phyloP scores from a whole-genome alignment of 2,329 filamentous ascomycete species.

The Arthrobotrys conoides region DNA sequence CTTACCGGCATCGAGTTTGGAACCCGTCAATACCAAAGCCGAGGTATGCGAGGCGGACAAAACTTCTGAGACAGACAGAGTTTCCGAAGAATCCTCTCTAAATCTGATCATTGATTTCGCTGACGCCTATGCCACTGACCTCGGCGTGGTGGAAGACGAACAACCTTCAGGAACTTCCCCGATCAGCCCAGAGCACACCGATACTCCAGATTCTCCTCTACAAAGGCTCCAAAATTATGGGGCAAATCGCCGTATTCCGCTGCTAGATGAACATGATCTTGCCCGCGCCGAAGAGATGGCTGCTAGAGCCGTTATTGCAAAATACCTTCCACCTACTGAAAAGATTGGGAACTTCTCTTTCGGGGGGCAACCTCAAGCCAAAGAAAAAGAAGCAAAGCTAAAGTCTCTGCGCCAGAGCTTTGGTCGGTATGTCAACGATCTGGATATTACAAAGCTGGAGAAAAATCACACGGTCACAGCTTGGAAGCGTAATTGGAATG shows the following conservation, averaged over 20 bases:
- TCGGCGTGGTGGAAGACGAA: neutral
- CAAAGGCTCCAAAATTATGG: neutral
- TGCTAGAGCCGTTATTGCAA: neutral
- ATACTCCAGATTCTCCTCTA: neutral
- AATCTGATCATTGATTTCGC: slow-evolving; percentile 9
- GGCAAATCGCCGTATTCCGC: neutral
- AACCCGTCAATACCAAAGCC: neutral
- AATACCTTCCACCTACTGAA: neutral
- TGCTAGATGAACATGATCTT: slow-evolving; percentile 25
- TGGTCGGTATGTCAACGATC: neutral
- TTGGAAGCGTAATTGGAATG: slow-evolving; percentile 1
- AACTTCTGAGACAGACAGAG: neutral
- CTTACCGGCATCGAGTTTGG: neutral
- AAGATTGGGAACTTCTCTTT: slow-evolving; percentile 1
- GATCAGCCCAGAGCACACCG: neutral
- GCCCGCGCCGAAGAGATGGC: slow-evolving; percentile 5
- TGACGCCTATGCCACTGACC: slow-evolving; percentile 5
- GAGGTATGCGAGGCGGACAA: neutral
- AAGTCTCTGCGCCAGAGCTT: neutral
- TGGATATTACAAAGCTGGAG: slow-evolving; percentile 17
- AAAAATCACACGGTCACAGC: neutral
- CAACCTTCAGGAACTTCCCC: neutral
- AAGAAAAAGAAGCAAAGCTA: neutral
- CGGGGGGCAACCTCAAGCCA: neutral
- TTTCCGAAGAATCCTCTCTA: neutral